Conservation (phyloP, 352 stramenopile genomes). For the Globisporangium radiosum region DNA sequence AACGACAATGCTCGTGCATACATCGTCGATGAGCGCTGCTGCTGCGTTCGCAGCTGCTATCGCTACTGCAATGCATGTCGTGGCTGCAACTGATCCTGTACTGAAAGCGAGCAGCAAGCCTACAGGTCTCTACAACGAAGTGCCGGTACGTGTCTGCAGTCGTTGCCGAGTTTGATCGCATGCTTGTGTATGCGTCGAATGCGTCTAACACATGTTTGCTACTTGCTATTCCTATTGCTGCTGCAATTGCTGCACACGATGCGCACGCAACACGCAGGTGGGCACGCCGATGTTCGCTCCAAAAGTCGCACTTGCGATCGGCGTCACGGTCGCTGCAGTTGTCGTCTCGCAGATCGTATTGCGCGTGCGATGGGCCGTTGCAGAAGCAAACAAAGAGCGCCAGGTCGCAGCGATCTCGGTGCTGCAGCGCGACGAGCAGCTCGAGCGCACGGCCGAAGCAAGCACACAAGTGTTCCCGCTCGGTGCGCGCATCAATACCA, state of each 20-base stretch:
- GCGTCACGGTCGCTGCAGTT: slow-evolving; percentile 15
- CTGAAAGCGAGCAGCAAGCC: slow-evolving; percentile 17
- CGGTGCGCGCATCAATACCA: slow-evolving; percentile 17
- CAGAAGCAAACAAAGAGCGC: neutral
- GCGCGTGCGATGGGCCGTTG: neutral
- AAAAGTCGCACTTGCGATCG: neutral
- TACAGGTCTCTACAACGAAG: neutral
- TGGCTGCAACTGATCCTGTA: slow-evolving; percentile 20
- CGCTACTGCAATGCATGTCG: slow-evolving; percentile 11
- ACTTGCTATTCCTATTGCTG: neutral
- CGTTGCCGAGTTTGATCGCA: neutral
- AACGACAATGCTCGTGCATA: too few species aligned
- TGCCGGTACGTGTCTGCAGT: neutral
- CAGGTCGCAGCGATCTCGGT: slow-evolving; percentile 15
- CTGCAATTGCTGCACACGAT: neutral
- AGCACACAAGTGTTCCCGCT: slow-evolving; percentile 19
- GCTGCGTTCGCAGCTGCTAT: slow-evolving; percentile 57
- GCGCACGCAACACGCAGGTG: neutral
- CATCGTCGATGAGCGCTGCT: slow-evolving; percentile 63
- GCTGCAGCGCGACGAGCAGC: slow-evolving; percentile 23
- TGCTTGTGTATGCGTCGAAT: neutral
- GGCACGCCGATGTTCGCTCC: slow-evolving; percentile 1
- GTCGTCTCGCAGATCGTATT: slow-evolving; percentile 13
- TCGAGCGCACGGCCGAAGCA: slow-evolving; percentile 18
- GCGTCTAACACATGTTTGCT: neutral